Conservation (phyloP, 2,329 filamentous ascomycete species). For the Sclerotiophoma versabilis region DNA sequence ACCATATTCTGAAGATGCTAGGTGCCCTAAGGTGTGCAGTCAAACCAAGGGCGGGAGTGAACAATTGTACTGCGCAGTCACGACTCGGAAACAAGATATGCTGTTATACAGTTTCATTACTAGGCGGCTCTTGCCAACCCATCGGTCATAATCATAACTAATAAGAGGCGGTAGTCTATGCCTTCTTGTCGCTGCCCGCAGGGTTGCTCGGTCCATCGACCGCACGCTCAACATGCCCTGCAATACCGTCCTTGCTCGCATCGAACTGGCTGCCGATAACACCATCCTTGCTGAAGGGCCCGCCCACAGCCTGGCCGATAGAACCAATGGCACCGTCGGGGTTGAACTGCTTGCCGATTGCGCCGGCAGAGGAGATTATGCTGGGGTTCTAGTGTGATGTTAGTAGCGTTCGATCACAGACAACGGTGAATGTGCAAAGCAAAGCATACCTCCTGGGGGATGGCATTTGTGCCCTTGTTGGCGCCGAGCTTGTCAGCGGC, state of each 20-base stretch:
- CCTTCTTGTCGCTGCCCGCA: conserved; percentile 36
- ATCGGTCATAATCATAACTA: neutral
- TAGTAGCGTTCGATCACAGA: neutral
- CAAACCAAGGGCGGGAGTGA: too few relatives aligned
- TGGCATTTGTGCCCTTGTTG: conserved; percentile 40
- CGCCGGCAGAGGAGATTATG: conserved; percentile 58
- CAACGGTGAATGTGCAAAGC: neutral
- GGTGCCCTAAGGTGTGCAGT: too few relatives aligned
- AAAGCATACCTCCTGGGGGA: conserved; percentile 31
- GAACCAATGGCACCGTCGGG: conserved; percentile 59
- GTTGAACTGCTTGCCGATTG: conserved; percentile 64
- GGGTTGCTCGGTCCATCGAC: conserved; percentile 53
- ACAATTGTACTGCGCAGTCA: too few relatives aligned
- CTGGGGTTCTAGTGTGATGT: conserved; percentile 36
- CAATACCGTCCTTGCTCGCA: conserved; percentile 60
- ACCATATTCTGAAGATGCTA: too few relatives aligned
- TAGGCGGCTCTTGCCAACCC: conserved; percentile 12
- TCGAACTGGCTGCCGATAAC: conserved; percentile 63
- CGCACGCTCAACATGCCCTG: conserved; percentile 60
- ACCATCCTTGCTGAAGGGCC: conserved; percentile 57
- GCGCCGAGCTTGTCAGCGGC: conserved; percentile 39
- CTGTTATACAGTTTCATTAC: neutral
- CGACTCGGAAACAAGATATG: too few relatives aligned
- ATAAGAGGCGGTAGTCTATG: neutral
- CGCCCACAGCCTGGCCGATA: conserved; percentile 57